Conservation (phyloP, 2,329 filamentous ascomycete genomes). For the Metarhizium sp. region DNA sequence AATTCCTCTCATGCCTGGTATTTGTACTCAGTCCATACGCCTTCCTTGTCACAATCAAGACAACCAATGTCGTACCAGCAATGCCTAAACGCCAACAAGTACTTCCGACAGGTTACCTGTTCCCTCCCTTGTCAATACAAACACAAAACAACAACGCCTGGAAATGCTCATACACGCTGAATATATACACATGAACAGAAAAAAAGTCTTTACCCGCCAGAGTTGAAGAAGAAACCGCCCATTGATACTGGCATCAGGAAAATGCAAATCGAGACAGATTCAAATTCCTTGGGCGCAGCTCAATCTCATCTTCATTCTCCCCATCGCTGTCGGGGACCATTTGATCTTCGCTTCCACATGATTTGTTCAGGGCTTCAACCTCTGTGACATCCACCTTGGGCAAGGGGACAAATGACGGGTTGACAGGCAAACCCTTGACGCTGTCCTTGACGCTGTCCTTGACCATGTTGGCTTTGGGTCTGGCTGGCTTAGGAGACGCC, state of each 20-base stretch:
- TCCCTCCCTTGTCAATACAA: neutral
- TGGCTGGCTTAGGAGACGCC: slow-evolving; percentile 19
- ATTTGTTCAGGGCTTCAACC: slow-evolving; percentile 39
- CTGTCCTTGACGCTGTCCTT: slow-evolving; percentile 21
- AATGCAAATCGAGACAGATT: slow-evolving; percentile 42
- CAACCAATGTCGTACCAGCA: neutral
- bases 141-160: slow-evolving; percentile 6
- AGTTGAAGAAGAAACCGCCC: neutral
- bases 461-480: slow-evolving; percentile 15
- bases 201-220: neutral
- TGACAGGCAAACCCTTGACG: slow-evolving; percentile 31
- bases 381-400: slow-evolving; percentile 45
- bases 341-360: slow-evolving; percentile 46
- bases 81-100: neutral
- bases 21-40: neutral
- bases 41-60: neutral
- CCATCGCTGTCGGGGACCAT: slow-evolving; percentile 43
- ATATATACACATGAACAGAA: neutral
- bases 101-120: neutral
- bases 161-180: slow-evolving; percentile 1
- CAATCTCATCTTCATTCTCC: slow-evolving; percentile 31
- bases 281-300: slow-evolving; percentile 24
- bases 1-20: neutral
- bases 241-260: slow-evolving; percentile 9
- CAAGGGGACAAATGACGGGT: slow-evolving; percentile 45